Conservation (phyloP, 768 basidiomycete genomes). For the Austroboletus eburneus region DNA sequence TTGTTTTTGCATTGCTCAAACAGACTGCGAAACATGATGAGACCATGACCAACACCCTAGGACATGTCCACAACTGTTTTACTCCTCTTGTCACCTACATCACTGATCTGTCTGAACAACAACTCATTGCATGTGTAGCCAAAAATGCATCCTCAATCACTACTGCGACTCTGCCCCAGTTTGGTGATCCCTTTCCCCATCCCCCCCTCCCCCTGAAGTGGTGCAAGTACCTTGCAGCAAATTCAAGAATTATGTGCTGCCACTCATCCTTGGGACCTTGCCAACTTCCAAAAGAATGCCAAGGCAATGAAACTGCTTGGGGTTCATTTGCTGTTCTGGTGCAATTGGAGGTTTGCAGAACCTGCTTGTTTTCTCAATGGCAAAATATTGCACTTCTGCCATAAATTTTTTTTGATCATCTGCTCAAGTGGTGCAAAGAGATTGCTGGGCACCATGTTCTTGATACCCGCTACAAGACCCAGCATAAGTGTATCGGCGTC, state of each 20-base stretch:
- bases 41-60: constrained; percentile 20
- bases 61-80: constrained; percentile 1
- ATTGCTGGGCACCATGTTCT: not conserved
- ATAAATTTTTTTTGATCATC: constrained; percentile 12
- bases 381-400: constrained; percentile 6
- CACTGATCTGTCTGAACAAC: constrained; percentile 18
- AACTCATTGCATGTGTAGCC: constrained; percentile 5
- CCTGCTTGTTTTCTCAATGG: not conserved
- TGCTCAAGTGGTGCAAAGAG: constrained; percentile 8
- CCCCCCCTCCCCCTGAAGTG: too few species aligned
- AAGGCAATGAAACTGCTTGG: not conserved
- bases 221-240: not conserved
- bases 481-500: not conserved
- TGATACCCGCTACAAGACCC: not conserved
- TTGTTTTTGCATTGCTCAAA: not conserved
- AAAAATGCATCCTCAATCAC: constrained; percentile 14
- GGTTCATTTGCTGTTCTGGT: not conserved
- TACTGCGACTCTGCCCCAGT: constrained; percentile 4
- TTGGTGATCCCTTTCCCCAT: constrained; percentile 9
- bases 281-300: constrained; percentile 12
- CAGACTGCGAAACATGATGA: not conserved
- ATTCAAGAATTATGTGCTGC: not conserved
- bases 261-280: constrained; percentile 25
- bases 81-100: constrained; percentile 15
- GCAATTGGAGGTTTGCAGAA: not conserved